Evolutionary conservation across 2,329 filamentous ascomycete genomes (phyloP).

Genomic region (Alternaria ventricosa): DNA sequence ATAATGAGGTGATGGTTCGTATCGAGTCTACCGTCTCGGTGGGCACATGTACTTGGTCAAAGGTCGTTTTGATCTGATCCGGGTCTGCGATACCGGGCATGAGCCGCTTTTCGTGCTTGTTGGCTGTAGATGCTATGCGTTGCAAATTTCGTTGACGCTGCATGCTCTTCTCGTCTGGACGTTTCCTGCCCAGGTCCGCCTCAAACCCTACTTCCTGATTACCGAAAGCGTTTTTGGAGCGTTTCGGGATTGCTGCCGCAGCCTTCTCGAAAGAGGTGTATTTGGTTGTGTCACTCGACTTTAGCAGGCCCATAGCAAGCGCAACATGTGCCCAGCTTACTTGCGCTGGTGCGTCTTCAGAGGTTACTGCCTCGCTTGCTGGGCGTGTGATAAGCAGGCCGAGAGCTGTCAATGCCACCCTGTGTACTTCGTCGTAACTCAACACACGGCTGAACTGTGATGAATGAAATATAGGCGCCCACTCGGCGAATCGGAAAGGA

Average conservation of each 20-base stretch:
- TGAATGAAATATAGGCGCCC: conserved; percentile 34
- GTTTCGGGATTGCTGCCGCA: conserved; percentile 7
- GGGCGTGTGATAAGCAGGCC: conserved; percentile 48
- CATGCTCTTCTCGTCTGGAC: conserved; percentile 17
- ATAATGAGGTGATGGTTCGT: conserved; percentile 86
- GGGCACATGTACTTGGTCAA: conserved; percentile 83
- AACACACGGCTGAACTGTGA: conserved; percentile 57
- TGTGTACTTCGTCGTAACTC: conserved; percentile 66
- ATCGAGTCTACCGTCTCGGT: conserved; percentile 84
- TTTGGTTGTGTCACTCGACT: conserved; percentile 57
- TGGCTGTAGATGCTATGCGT: conserved; percentile 49
- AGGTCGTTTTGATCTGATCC: conserved; percentile 82
- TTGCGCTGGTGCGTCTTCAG: conserved; percentile 11
- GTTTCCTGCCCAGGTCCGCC: conserved; percentile 12
- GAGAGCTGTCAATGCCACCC: conserved; percentile 61
- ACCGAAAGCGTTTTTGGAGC: conserved; percentile 8
- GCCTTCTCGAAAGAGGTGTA: conserved; percentile 43
- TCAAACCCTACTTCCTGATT: conserved; percentile 2
- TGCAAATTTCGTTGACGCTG: conserved; percentile 62
- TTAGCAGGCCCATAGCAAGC: conserved; percentile 52
- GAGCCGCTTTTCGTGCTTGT: conserved; percentile 81
- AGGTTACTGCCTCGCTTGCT: neutral
- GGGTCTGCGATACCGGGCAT: conserved; percentile 82
- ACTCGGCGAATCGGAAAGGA: conserved; percentile 22
- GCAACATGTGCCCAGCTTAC: conserved; percentile 52